Conservation (phyloP, 2,329 filamentous ascomycete genomes). For the Aureobasidium sp. region DNA sequence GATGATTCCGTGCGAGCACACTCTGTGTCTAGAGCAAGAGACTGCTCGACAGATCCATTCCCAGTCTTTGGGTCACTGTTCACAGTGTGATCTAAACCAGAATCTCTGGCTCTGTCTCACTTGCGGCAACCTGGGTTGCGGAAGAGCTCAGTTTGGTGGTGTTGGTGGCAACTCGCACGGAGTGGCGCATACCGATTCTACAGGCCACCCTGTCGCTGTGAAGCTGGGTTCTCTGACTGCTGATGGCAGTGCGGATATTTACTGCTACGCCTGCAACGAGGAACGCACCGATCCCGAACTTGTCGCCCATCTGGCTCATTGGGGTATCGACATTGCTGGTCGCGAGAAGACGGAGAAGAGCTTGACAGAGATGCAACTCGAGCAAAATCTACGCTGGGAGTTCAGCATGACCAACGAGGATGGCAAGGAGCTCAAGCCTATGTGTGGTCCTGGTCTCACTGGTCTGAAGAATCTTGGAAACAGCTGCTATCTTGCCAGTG, state of each 20-base stretch:
- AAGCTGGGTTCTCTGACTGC: conserved; percentile 96
- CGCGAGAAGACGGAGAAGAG: conserved; percentile 97
- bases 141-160: conserved; percentile 74
- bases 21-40: conserved; percentile 69
- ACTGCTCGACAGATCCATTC: conserved; percentile 60
- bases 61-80: conserved; percentile 75
- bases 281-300: conserved; percentile 80
- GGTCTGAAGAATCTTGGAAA: conserved; percentile 94
- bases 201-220: conserved; percentile 79
- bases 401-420: conserved; percentile 95
- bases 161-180: conserved; percentile 89
- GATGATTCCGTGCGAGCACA: conserved; percentile 82
- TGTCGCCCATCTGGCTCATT: conserved; percentile 73
- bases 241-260: conserved; percentile 89
- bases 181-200: conserved; percentile 65
- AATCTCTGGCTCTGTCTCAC: conserved; percentile 95
- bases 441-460: conserved; percentile 81
- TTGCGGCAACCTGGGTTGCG: conserved; percentile 91
- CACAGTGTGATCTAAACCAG: conserved; percentile 77
- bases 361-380: conserved; percentile 94
- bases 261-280: conserved; percentile 93
- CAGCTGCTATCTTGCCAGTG: conserved; percentile 92
- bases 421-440: conserved; percentile 73
- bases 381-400: conserved; percentile 92
- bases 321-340: conserved; percentile 89